Evolutionary conservation across 768 basidiomycete genomes (phyloP).

Genomic region (Rhodotorula diobovata): DNA sequence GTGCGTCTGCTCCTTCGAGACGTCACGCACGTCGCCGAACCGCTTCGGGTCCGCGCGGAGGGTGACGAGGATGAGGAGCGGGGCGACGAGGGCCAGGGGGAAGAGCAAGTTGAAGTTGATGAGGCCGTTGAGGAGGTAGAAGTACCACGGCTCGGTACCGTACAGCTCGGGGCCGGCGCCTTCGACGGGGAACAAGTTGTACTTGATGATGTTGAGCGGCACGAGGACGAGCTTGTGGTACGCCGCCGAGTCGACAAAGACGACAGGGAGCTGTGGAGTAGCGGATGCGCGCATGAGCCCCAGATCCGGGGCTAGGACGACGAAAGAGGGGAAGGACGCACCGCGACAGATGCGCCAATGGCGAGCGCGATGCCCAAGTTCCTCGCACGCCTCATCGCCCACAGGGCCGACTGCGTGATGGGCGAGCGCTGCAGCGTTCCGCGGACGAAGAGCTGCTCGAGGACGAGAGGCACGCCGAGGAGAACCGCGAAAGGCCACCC

Average conservation of each 20-base stretch:
- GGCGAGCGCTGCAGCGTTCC: slow-evolving; percentile 20
- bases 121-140: slow-evolving; percentile 79
- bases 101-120: slow-evolving; percentile 90
- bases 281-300: not conserved
- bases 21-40: slow-evolving; percentile 56
- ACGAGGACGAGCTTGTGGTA: slow-evolving; percentile 75
- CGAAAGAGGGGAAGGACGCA: not conserved
- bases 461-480: slow-evolving; percentile 77
- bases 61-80: slow-evolving; percentile 73
- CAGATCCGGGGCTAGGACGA: not conserved
- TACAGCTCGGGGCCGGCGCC: slow-evolving; percentile 78
- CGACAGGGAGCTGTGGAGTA: slow-evolving; percentile 66
- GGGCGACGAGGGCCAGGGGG: slow-evolving; percentile 71
- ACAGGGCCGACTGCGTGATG: slow-evolving; percentile 52
- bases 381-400: slow-evolving; percentile 43
- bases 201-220: slow-evolving; percentile 87
- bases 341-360: slow-evolving; percentile 16
- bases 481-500: slow-evolving; percentile 97
- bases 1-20: slow-evolving; percentile 51
- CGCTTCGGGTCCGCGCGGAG: slow-evolving; percentile 70
- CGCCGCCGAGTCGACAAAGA: slow-evolving; percentile 74
- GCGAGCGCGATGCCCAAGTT: slow-evolving; percentile 21
- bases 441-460: slow-evolving; percentile 64
- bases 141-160: slow-evolving; percentile 81
- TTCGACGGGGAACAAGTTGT: slow-evolving; percentile 79